Conservation (phyloP, 495 filamentous ascomycete species). For the Penicillium manginii region DNA sequence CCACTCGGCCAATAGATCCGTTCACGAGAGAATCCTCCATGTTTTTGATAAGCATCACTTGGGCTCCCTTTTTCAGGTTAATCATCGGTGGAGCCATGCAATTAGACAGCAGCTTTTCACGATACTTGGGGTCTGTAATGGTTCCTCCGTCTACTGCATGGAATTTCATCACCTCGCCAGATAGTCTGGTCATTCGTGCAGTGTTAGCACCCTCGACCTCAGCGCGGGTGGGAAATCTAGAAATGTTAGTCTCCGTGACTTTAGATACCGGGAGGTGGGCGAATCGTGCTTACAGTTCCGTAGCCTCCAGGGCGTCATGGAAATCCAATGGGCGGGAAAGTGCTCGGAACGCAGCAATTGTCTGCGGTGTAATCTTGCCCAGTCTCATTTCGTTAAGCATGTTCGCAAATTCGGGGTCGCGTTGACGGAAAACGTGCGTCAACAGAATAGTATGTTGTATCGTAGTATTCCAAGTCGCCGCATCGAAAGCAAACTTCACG, state of each 20-base stretch:
- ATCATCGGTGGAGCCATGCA: conserved; percentile 88
- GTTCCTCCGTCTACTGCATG: conserved; percentile 75
- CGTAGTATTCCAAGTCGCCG: conserved; percentile 84
- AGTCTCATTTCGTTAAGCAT: conserved; percentile 99
- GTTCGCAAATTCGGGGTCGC: conserved; percentile 85
- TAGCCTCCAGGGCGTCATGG: conserved; percentile 80
- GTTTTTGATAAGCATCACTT: conserved; percentile 99
- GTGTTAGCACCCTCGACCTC: conserved; percentile 91
- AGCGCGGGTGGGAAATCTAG: conserved; percentile 82
- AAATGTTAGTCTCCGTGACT: conserved; percentile 33
- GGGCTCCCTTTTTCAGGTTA: conserved; percentile 84
- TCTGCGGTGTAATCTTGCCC: conserved; percentile 71
- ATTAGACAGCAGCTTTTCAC: conserved; percentile 78
- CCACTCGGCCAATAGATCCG: conserved; percentile 84
- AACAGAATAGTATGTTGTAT: conserved; percentile 95
- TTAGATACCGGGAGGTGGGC: conserved; percentile 16
- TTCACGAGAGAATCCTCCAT: conserved; percentile 94
- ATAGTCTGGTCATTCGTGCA: conserved; percentile 68
- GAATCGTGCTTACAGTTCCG: conserved; percentile 72
- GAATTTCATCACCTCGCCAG: conserved; percentile 69
- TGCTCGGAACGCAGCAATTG: conserved; percentile 69
- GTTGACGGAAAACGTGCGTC: conserved; percentile 95
- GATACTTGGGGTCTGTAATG: conserved; percentile 63
- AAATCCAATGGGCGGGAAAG: conserved; percentile 72
- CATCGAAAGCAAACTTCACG: conserved; percentile 90